Base-by-base conservation (phyloP, 2,329 filamentous ascomycete genomes). In the Hypoxylon sp. region DNA sequence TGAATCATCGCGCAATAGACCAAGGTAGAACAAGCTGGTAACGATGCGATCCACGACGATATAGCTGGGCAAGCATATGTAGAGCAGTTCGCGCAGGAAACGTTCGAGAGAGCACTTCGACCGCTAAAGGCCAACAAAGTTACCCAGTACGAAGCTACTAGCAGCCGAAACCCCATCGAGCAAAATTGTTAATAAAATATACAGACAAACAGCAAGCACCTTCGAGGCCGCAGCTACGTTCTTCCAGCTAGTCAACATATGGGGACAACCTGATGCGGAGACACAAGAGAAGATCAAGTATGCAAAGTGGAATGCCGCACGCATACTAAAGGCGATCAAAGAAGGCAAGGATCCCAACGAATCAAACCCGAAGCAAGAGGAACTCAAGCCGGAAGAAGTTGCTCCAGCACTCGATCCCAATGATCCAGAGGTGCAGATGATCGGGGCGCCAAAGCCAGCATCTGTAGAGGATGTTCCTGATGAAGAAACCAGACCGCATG, bases 181-280 rank as follows among this genome's bases (percentile, higher is more conserved):
- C 6, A 15, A 12, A 5, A 29, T 23, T 15, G 32, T 51, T 64
- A 34, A 54, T 23, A 19, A 20, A 3, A 11, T 9, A 30, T 8
- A 4, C 38, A 92, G 90, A 63, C 89, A 95, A 80, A 99, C 94
- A 0, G 91, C 90, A 51, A 91, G 95, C 67, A 97, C 92, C 0
- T 96, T 97, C 62, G 88, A 92, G 67, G 94, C 95, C 1, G 90
- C 94, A 0, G 87, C 90, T 0, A 96, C 91, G 0, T 97, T 99
- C 70, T 86, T 97, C 65, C 91, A 97, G 61, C 78, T 97, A 4
- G 81, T 90, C 47, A 87, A 87, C 58, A 88, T 96, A 64, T 99
- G 93, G 91, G 87, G 85, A 4, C 73, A 82, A 0, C 75, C 87
- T 7, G 90, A 96, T 23, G 73, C 82, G 1, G 91, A 97, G 66